These are phyloP conservation scores for Auricularia sp. DNA, from an alignment of 768 basidiomycete species.

Conservation along the genomic window DNA sequence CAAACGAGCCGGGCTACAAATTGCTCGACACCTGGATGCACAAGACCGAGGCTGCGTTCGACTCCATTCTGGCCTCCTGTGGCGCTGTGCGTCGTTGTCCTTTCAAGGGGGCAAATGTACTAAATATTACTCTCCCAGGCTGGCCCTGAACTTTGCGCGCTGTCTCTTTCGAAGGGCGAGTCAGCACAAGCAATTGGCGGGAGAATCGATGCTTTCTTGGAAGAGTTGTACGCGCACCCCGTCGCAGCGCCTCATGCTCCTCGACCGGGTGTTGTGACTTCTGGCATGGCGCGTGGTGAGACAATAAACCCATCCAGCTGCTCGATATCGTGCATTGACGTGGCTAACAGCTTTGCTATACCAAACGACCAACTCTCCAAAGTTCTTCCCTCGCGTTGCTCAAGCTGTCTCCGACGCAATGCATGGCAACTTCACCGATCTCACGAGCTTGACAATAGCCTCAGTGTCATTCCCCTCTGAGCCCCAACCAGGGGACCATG, in stretches of 20 bases:
- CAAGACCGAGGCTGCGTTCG: slow-evolving; percentile 7
- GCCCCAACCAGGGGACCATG: background rate
- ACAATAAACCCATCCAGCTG: too few relatives aligned
- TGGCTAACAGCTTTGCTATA: slow-evolving; percentile 6
- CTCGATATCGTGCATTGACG: too few relatives aligned
- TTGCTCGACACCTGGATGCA: slow-evolving; percentile 5
- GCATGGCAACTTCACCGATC: background rate
- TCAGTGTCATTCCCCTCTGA: background rate
- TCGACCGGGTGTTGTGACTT: slow-evolving; percentile 3
- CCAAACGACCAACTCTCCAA: slow-evolving; percentile 2
- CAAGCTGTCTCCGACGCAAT: slow-evolving; percentile 5
- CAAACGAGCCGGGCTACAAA: slow-evolving; percentile 4
- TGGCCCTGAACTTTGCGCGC: slow-evolving; percentile 5
- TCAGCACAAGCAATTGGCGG: background rate
- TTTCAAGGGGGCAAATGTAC: background rate
- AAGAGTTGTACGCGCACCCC: slow-evolving; percentile 6
- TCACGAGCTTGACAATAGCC: background rate
- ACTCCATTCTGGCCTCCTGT: slow-evolving; percentile 7
- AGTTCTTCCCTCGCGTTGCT: slow-evolving; percentile 3
- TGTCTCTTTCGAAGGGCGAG: slow-evolving; percentile 1
- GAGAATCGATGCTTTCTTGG: slow-evolving; percentile 8
- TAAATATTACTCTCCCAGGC: background rate
- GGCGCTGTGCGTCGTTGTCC: slow-evolving; percentile 3
- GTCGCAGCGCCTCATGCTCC: background rate
- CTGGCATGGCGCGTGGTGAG: slow-evolving; percentile 5